Conservation (phyloP, 768 basidiomycete genomes). For the Auricularia sp. region DNA sequence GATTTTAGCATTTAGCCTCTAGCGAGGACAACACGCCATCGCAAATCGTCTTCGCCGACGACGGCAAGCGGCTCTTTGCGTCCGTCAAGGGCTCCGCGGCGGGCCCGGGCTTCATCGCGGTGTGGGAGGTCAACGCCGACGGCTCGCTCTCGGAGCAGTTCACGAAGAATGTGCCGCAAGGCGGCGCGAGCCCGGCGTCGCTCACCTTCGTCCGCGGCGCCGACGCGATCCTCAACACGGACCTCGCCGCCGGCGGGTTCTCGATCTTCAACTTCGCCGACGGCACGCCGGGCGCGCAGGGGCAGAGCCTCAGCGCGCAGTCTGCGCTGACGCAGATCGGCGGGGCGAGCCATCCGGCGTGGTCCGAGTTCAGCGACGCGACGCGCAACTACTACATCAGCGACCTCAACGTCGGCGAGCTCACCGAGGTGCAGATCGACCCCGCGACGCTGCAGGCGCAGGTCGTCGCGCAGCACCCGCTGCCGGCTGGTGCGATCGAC, state of each 20-base stretch:
- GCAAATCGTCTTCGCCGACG: conserved; percentile 38
- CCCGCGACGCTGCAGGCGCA: not conserved
- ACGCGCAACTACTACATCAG: conserved; percentile 24
- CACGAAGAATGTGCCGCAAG: conserved; percentile 25
- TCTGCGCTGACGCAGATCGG: conserved; percentile 8
- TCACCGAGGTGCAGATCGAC: not conserved
- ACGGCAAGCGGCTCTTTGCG: conserved; percentile 33
- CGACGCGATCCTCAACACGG: conserved; percentile 22
- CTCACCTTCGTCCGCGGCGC: conserved; percentile 26
- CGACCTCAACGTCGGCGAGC: conserved; percentile 10
- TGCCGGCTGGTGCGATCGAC: not conserved
- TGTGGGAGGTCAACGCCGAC: conserved; percentile 35
- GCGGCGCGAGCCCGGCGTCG: conserved; percentile 40
- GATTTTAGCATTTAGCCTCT: conserved; percentile 13
- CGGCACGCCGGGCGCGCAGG: conserved; percentile 15
- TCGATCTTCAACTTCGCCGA: conserved; percentile 19
- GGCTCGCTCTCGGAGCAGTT: too few relatives aligned
- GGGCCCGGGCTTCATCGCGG: conserved; percentile 36
- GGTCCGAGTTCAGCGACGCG: conserved; percentile 19
- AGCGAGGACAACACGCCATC: conserved; percentile 36
- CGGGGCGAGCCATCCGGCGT: conserved; percentile 21
- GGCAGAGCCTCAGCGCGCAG: not conserved
- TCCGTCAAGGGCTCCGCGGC: conserved; percentile 40
- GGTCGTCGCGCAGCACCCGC: not conserved
- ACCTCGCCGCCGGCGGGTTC: conserved; percentile 17